These are phyloP conservation scores for Wickerhamomyces sydowiorum DNA, from an alignment of 805 yeast species.

Conservation along the genomic window DNA sequence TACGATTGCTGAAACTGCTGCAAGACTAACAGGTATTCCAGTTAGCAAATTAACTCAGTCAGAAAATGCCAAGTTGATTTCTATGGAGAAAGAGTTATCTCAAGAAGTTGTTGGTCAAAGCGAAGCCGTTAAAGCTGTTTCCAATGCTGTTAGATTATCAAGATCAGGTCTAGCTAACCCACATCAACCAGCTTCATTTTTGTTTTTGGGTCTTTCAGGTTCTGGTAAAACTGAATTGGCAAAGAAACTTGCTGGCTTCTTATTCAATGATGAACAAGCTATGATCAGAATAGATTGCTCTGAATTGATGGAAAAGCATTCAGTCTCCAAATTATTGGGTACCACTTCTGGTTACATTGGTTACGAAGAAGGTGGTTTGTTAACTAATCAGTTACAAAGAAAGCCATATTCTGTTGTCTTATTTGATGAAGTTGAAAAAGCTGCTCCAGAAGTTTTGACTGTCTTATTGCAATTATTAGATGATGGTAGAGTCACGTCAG, in stretches of 20 bases:
- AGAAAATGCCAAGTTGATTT: conserved; percentile 87
- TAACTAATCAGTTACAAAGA: conserved; percentile 86
- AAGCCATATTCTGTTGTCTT: conserved; percentile 94
- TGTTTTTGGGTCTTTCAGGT: conserved; percentile 93
- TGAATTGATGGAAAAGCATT: conserved; percentile 91
- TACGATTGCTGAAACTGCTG: conserved; percentile 94
- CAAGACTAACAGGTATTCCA: conserved; percentile 94
- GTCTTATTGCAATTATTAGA: conserved; percentile 88
- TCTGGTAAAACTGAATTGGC: conserved; percentile 98
- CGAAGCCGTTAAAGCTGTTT: conserved; percentile 93
- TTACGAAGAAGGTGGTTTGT: conserved; percentile 94
- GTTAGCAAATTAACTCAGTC: conserved; percentile 92
- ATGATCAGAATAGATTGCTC: conserved; percentile 98
- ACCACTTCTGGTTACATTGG: conserved; percentile 98
- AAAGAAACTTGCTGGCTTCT: conserved; percentile 91
- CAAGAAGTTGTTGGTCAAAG: conserved; percentile 89
- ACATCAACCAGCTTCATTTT: conserved; percentile 91
- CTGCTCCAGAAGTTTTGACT: conserved; percentile 96
- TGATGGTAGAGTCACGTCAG: conserved; percentile 93
- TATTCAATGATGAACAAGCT: conserved; percentile 93
- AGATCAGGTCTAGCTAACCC: conserved; percentile 97
- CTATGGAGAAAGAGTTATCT: conserved; percentile 86
- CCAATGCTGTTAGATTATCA: conserved; percentile 88
- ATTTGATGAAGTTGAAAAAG: conserved; percentile 97
- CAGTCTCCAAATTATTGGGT: conserved; percentile 91